Percentiles rank a stretch among this genome's conserved stretches.
phyloP scores from a whole-genome alignment of 2,329 filamentous ascomycete genomes.

The Stagonosporopsis chrysanthemi region DNA sequence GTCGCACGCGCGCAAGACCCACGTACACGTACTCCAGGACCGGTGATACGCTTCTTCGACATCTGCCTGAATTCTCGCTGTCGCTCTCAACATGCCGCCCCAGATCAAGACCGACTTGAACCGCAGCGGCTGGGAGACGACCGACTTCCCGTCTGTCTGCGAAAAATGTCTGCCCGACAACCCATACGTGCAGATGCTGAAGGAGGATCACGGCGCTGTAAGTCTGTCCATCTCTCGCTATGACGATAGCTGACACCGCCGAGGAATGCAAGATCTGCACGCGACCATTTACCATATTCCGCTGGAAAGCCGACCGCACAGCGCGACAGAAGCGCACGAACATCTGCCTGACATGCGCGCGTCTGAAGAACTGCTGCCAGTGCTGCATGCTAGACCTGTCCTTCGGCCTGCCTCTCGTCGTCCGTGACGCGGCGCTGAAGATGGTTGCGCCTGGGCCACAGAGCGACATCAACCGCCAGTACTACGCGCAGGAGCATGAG shows the following conservation, averaged over 20 bases:
- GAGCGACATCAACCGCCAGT: constrained; percentile 93
- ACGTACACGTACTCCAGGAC: constrained; percentile 1
- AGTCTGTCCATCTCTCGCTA: constrained; percentile 65
- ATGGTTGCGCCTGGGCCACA: constrained; percentile 95
- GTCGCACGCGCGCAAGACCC: constrained; percentile 8
- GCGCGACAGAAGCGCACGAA: constrained; percentile 91
- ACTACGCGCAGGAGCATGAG: constrained; percentile 97
- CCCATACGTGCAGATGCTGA: constrained; percentile 98
- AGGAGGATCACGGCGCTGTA: constrained; percentile 91
- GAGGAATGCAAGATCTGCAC: constrained; percentile 75
- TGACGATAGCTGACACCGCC: constrained; percentile 63
- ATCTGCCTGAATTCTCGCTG: not conserved
- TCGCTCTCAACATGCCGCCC: constrained; percentile 69
- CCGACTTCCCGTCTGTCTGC: constrained; percentile 86
- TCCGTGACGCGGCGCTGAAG: constrained; percentile 94
- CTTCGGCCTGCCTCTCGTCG: constrained; percentile 92
- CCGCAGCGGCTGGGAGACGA: constrained; percentile 93
- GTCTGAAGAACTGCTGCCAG: constrained; percentile 98
- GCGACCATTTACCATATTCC: constrained; percentile 92
- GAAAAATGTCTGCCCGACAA: constrained; percentile 96
- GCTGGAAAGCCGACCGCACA: constrained; percentile 92
- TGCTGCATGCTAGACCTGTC: constrained; percentile 98
- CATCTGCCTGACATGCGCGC: constrained; percentile 95
- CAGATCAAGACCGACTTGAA: constrained; percentile 98
- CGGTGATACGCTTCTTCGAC: constrained; percentile 10